Evolutionary conservation across 177 flowering plant genomes (phyloP).

Genomic region (Vitis hybrid): DNA sequence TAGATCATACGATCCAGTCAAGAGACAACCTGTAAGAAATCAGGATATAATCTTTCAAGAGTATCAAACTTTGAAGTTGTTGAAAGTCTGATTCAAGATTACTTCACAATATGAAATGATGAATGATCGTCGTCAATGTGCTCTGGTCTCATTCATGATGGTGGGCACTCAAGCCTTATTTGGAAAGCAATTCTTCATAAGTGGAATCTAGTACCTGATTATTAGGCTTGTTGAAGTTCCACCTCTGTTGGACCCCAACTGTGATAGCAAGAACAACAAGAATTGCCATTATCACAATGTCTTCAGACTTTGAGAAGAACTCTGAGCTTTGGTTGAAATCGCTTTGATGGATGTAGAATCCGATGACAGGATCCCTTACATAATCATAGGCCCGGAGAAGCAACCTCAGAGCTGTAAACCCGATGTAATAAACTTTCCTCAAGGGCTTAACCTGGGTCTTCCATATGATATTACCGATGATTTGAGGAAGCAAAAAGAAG

Average conservation of each 20-base stretch:
- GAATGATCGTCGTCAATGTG: too few species aligned
- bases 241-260: conserved; percentile 75
- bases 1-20: too few species aligned
- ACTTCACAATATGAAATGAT: too few species aligned
- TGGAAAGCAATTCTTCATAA: conserved; percentile 63
- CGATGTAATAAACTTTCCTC: conserved; percentile 62
- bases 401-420: conserved; percentile 69
- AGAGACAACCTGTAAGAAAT: too few species aligned
- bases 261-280: conserved; percentile 50
- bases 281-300: conserved; percentile 54
- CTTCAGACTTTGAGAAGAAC: conserved; percentile 71
- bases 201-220: conserved; percentile 47
- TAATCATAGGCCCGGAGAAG: conserved; percentile 83
- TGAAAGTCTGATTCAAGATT: too few species aligned
- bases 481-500: conserved; percentile 83
- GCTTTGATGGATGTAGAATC: conserved; percentile 68
- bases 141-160: too few species aligned
- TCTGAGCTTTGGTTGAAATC: conserved; percentile 61
- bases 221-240: conserved; percentile 52
- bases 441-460: conserved; percentile 60
- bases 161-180: conserved; percentile 38
- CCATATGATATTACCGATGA: conserved; percentile 78
- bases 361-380: conserved; percentile 47
- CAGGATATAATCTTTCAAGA: too few species aligned
- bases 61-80: too few species aligned